Evolutionary conservation across 805 yeast species (phyloP), one percentile per base, ranked within the genome.

Genomic region (Saccharomycopsis sp.): DNA sequence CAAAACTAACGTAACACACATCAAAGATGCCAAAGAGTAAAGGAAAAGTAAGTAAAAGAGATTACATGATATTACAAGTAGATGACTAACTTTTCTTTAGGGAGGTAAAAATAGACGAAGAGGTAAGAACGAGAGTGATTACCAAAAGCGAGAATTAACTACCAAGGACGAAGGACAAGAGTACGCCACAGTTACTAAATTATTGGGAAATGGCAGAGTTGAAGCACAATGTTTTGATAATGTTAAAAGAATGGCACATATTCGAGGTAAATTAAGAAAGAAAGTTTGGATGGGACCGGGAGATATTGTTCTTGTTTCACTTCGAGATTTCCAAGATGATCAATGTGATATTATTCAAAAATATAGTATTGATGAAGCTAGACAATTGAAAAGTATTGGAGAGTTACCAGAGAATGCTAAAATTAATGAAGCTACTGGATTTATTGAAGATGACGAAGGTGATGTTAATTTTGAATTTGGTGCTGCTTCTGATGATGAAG

Each of bases 211-310:
- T 63, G 97, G 98, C 54, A 81, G 98, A 68, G 82, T 93, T 45
- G 96, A 89, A 65, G 96, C 95, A 44, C 66, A 80, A 41, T 93
- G 98, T 71, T 93, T 93, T 61, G 99, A 93, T 62, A 96, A 95
- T 54, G 72, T 74, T 56, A 85, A 80, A 64, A 81, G 99, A 73
- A 77, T 88, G 78, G 98, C 95, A 16, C 98, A 90, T 63, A 93
- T 93, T 61, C 86, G 99, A 76, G 99, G 99, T 59, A 93, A 93
- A 65, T 77, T 93, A 70, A 85, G 99, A 77, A 93, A 93, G 82
- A 93, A 90, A 78, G 98, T 93, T 51, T 93, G 99, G 99, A 89
- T 93, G 87, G 85, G 85, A 39, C 97, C 88, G 66, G 98, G 98
- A 71, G 99, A 93, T 64, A 93, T 93, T 58, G 87, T 93, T 56